Conservation (phyloP, 495 filamentous ascomycete genomes). For the Podospora appendiculata region DNA sequence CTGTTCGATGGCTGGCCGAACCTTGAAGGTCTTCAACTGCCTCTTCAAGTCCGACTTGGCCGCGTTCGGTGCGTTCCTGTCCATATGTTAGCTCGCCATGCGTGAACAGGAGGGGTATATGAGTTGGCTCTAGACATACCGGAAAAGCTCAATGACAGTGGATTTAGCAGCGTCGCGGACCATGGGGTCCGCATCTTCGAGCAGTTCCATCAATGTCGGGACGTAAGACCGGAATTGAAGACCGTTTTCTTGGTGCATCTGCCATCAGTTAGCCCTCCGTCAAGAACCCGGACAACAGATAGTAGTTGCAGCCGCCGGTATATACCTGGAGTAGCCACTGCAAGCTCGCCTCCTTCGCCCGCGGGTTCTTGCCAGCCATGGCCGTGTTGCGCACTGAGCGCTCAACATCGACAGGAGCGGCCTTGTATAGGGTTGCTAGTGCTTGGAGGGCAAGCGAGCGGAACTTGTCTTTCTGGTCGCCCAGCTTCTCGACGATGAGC, state of each 20-base stretch:
- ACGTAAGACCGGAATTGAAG: conserved; percentile 78
- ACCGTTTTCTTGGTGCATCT: conserved; percentile 72
- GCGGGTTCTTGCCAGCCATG: conserved; percentile 69
- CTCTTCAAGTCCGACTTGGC: conserved; percentile 85
- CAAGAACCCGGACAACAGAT: not conserved
- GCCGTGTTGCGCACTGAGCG: conserved; percentile 67
- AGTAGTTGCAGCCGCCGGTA: not conserved
- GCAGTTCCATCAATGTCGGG: conserved; percentile 67
- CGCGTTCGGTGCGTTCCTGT: conserved; percentile 64
- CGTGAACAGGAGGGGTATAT: not conserved
- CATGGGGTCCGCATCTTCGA: conserved; percentile 82
- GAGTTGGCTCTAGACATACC: conserved; percentile 35
- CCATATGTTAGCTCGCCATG: conserved; percentile 6
- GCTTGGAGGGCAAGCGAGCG: conserved; percentile 62
- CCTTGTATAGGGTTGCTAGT: conserved; percentile 66
- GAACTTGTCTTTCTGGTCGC: conserved; percentile 79
- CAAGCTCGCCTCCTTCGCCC: conserved; percentile 75
- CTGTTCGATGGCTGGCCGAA: conserved; percentile 74
- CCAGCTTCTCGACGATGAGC: conserved; percentile 73
- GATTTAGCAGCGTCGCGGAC: conserved; percentile 79
- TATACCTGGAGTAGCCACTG: conserved; percentile 68
- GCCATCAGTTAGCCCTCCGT: not conserved
- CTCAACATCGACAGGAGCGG: conserved; percentile 65
- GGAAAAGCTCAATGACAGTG: conserved; percentile 77
- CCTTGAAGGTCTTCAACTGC: conserved; percentile 68